These are phyloP conservation scores for Scedosporium dehoogii DNA, from an alignment of 2,329 filamentous ascomycete species.

Conservation along the genomic window DNA sequence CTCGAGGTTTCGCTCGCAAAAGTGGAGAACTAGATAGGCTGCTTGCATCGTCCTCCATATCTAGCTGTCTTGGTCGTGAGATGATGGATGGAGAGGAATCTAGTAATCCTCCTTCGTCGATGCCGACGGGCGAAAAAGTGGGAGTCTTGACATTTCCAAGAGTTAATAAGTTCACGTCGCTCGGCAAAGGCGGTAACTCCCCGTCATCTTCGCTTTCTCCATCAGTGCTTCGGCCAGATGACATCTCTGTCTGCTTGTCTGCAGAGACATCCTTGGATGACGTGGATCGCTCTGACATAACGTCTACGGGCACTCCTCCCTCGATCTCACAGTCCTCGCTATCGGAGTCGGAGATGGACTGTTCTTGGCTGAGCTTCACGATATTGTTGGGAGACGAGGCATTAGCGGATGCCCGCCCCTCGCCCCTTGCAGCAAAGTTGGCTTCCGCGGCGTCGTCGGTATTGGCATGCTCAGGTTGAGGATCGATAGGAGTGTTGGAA, in stretches of 20 bases:
- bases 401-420: no score
- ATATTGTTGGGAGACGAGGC: no score
- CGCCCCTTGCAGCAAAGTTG: no score
- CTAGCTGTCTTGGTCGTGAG: background rate
- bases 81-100: background rate
- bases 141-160: background rate
- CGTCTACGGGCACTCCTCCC: no score
- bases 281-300: no score
- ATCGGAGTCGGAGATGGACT: no score
- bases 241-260: background rate
- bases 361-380: no score
- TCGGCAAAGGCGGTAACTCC: background rate
- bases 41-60: background rate
- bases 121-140: background rate
- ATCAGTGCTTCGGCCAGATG: background rate
- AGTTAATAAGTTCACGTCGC: background rate
- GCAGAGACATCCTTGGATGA: background rate
- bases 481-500: no score
- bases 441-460: no score
- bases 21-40: conserved; percentile 7
- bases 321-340: no score
- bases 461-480: no score
- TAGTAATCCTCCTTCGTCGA: background rate
- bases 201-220: background rate
- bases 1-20: conserved; percentile 2